phyloP scores from a whole-genome alignment of 129 eudicot species.

The Lactuca saligna region DNA sequence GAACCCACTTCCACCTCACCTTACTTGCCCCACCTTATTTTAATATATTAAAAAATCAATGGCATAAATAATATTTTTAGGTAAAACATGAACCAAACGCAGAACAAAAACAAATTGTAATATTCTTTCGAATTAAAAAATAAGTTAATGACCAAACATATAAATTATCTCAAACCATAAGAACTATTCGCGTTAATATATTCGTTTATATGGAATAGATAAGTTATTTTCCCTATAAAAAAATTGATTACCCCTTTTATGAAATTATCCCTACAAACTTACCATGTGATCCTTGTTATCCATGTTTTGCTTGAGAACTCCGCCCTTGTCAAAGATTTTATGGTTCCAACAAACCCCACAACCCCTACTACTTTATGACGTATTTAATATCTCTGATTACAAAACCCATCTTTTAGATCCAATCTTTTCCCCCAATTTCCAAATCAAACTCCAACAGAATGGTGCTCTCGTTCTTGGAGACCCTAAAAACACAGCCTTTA shows the following conservation, averaged over 20 bases:
- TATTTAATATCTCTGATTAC: slow-evolving; percentile 8
- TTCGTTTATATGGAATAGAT: too few relatives aligned
- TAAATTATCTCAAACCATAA: too few relatives aligned
- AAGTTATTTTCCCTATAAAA: too few relatives aligned
- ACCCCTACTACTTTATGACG: neutral
- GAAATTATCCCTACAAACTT: neutral
- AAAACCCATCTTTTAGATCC: slow-evolving; percentile 31
- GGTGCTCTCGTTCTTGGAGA: slow-evolving; percentile 37
- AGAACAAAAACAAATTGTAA: too few relatives aligned
- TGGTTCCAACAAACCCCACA: slow-evolving; percentile 31
- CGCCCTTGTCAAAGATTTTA: slow-evolving; percentile 18
- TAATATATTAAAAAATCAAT: neutral
- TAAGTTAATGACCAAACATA: too few relatives aligned
- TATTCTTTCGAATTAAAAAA: too few relatives aligned
- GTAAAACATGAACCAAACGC: too few relatives aligned
- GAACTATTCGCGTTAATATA: too few relatives aligned
- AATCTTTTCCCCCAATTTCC: slow-evolving; percentile 15
- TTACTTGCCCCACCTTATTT: too few relatives aligned
- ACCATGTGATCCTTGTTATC: slow-evolving; percentile 2
- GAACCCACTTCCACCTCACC: too few relatives aligned
- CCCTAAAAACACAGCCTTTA: slow-evolving; percentile 64
- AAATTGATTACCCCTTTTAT: too few relatives aligned
- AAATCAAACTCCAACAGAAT: slow-evolving; percentile 12
- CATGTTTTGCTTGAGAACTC: slow-evolving; percentile 8
- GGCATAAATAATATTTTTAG: too few relatives aligned